These are phyloP conservation scores for Naganishia antarctica DNA, from an alignment of 768 basidiomycete species.

Conservation along the genomic window DNA sequence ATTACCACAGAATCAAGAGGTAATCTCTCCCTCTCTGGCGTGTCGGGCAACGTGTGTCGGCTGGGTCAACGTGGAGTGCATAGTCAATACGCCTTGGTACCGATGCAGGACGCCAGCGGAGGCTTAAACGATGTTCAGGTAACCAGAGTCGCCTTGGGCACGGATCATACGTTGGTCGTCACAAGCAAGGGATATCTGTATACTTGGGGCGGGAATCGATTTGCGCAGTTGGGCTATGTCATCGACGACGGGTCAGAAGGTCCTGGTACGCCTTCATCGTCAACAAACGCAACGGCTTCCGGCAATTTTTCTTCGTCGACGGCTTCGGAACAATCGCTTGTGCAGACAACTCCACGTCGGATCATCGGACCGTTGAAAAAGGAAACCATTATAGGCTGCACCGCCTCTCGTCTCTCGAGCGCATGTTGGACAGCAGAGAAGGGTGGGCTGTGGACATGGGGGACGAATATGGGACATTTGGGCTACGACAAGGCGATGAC, in stretches of 20 bases:
- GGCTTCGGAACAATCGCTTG: constrained; percentile 60
- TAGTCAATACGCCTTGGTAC: constrained; percentile 69
- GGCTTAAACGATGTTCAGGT: constrained; percentile 58
- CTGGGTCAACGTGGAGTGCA: constrained; percentile 66
- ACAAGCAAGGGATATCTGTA: constrained; percentile 75
- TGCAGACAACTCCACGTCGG: constrained; percentile 71
- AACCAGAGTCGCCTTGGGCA: constrained; percentile 71
- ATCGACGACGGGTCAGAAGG: constrained; percentile 56
- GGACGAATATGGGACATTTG: constrained; percentile 85
- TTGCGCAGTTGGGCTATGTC: constrained; percentile 79
- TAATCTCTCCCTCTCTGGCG: constrained; percentile 77
- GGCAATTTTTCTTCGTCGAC: constrained; percentile 38
- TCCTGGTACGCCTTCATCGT: constrained; percentile 17
- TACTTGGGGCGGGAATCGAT: constrained; percentile 87
- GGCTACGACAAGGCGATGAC: constrained; percentile 77
- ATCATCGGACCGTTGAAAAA: constrained; percentile 71
- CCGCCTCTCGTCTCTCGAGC: constrained; percentile 79
- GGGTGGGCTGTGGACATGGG: constrained; percentile 60
- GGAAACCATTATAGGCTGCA: constrained; percentile 71
- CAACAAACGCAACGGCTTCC: constrained; percentile 14
- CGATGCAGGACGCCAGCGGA: constrained; percentile 56
- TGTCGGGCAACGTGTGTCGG: constrained; percentile 49
- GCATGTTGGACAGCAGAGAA: constrained; percentile 72
- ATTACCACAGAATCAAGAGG: constrained; percentile 68
- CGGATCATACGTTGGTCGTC: constrained; percentile 87